Conservation (phyloP, 169 alveolate species). For the Cryptosporidium parvum region DNA sequence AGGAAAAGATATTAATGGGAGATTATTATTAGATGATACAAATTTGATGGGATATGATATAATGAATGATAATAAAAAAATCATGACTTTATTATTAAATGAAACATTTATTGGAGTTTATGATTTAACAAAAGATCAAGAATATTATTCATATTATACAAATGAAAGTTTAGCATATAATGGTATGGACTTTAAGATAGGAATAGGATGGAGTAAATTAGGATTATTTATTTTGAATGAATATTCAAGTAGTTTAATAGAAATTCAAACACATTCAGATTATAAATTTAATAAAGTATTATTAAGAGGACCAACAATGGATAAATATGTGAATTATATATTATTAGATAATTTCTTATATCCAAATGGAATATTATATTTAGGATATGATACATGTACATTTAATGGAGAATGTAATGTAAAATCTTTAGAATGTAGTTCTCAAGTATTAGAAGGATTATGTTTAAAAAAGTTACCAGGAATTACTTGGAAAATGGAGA, state of each 20-base stretch:
- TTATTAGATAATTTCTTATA: not conserved
- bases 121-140: not conserved
- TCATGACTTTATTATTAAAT: conserved; percentile 14
- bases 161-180: not conserved
- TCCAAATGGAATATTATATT: not conserved
- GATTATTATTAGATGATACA: not conserved
- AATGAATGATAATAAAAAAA: not conserved
- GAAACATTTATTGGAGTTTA: not conserved
- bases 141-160: not conserved
- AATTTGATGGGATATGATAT: conserved; percentile 35
- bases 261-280: not conserved
- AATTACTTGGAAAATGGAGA: not conserved
- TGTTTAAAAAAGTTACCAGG: not conserved
- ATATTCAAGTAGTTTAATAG: conserved; percentile 1
- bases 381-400: conserved; percentile 49
- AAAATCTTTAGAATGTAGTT: not conserved
- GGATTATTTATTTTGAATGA: conserved; percentile 2
- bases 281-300: conserved; percentile 3
- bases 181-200: not conserved
- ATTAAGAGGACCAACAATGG: not conserved
- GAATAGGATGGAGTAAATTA: conserved; percentile 14
- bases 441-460: conserved; percentile 35
- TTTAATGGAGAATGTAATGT: conserved; percentile 18
- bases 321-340: too few species aligned
- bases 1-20: not conserved